phyloP scores from a whole-genome alignment of 352 stramenopile species.

The Pythium phragmitis region DNA sequence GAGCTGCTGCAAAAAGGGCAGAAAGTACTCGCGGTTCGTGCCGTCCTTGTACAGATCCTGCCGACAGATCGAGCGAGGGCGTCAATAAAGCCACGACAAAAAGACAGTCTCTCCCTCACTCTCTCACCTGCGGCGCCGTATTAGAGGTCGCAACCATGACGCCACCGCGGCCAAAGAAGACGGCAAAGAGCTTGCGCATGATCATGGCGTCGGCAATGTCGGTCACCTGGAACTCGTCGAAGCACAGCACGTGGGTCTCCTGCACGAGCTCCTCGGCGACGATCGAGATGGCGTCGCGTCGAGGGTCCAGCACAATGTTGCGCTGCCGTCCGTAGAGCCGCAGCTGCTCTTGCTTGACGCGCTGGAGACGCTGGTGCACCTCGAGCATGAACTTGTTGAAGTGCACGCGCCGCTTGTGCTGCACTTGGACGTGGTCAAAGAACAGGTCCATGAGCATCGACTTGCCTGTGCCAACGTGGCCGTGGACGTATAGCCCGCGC shows the following conservation, averaged over 20 bases:
- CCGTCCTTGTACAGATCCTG: slow-evolving; percentile 94
- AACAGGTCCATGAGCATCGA: slow-evolving; percentile 97
- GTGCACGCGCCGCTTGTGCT: slow-evolving; percentile 91
- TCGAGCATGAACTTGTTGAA: slow-evolving; percentile 98
- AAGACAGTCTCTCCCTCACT: too few relatives aligned
- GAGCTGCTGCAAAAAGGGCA: slow-evolving; percentile 96
- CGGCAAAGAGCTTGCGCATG: slow-evolving; percentile 93
- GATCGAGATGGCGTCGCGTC: slow-evolving; percentile 66
- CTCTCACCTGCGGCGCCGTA: slow-evolving; percentile 56
- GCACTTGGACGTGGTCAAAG: slow-evolving; percentile 55
- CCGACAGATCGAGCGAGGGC: background rate
- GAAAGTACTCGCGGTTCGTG: slow-evolving; percentile 95
- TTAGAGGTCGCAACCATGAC: slow-evolving; percentile 97
- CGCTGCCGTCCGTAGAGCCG: slow-evolving; percentile 75
- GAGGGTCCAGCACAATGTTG: slow-evolving; percentile 79
- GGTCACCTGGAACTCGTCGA: slow-evolving; percentile 99
- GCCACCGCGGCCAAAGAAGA: slow-evolving; percentile 87
- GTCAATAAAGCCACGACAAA: too few relatives aligned
- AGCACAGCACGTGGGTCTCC: slow-evolving; percentile 92
- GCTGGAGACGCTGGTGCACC: slow-evolving; percentile 92
- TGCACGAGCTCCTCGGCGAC: slow-evolving; percentile 86
- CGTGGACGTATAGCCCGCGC: slow-evolving; percentile 94
- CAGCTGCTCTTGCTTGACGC: slow-evolving; percentile 88
- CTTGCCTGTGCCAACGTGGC: slow-evolving; percentile 95
- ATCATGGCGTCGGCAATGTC: slow-evolving; percentile 97